Evolutionary conservation across 1,284 basidiomycete species (phyloP).

Genomic region (Cerrena zonata): DNA sequence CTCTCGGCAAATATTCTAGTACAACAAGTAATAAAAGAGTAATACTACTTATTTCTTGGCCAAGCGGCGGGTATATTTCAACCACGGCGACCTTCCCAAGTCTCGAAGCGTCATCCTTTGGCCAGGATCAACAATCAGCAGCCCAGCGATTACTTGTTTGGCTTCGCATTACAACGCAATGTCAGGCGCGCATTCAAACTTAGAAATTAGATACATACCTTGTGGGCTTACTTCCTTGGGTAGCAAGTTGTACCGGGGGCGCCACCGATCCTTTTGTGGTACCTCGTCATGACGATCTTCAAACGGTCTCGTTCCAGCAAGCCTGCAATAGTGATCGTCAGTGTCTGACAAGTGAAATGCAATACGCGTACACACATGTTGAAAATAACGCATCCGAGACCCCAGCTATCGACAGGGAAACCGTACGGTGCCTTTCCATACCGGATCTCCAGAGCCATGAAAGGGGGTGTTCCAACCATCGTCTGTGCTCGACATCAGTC

Average conservation of each 20-base stretch:
- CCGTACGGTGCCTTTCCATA: background rate
- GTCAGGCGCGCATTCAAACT: background rate
- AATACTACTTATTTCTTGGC: too few species aligned
- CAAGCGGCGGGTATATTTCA: background rate
- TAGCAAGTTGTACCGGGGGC: background rate
- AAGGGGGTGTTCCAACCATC: background rate
- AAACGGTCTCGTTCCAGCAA: background rate
- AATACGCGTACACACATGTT: background rate
- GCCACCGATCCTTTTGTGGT: background rate
- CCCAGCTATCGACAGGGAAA: background rate
- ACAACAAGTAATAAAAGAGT: too few species aligned
- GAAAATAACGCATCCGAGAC: background rate
- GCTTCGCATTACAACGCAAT: too few species aligned
- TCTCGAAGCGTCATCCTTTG: background rate
- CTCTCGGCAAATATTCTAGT: too few species aligned
- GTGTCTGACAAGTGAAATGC: background rate
- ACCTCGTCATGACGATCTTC: background rate
- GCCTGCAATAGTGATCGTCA: background rate
- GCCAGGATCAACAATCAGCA: background rate
- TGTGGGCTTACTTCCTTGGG: background rate
- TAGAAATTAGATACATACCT: background rate
- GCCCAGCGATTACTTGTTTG: background rate
- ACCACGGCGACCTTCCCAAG: background rate
- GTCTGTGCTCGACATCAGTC: background rate
- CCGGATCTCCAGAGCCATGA: background rate